These are phyloP conservation scores for Aspergillus niger DNA, from an alignment of 2,329 filamentous ascomycete species.

Conservation along the genomic window DNA sequence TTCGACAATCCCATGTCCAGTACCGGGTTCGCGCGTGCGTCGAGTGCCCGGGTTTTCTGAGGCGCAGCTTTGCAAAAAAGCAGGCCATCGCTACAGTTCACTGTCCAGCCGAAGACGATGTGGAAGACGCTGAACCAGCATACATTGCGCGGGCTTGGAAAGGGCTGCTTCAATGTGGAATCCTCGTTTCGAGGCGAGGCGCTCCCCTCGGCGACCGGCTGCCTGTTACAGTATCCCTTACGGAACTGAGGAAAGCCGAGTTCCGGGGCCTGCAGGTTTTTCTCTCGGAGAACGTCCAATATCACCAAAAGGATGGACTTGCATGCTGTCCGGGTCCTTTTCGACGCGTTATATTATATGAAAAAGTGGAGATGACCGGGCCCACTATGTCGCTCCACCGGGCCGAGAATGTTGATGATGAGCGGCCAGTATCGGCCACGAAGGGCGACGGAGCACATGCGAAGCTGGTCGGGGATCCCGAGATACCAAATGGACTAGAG, in stretches of 20 bases:
- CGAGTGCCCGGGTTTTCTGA: slow-evolving; percentile 8
- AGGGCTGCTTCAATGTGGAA: slow-evolving; percentile 12
- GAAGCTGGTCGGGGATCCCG: slow-evolving; percentile 6
- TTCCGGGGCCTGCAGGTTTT: slow-evolving; percentile 15
- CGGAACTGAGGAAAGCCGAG: slow-evolving; percentile 12
- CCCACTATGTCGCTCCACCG: slow-evolving; percentile 2
- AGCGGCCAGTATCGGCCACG: slow-evolving; percentile 1
- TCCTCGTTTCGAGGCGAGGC: slow-evolving; percentile 14
- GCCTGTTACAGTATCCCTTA: slow-evolving; percentile 13
- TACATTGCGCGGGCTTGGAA: slow-evolving; percentile 13
- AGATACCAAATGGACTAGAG: not conserved
- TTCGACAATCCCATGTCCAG: slow-evolving; percentile 15
- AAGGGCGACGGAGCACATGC: not conserved
- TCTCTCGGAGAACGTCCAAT: slow-evolving; percentile 19
- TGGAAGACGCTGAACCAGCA: slow-evolving; percentile 18
- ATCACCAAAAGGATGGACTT: slow-evolving; percentile 13
- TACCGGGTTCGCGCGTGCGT: slow-evolving; percentile 18
- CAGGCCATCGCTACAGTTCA: slow-evolving; percentile 15
- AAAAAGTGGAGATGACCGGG: slow-evolving; percentile 6
- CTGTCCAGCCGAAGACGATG: slow-evolving; percentile 16
- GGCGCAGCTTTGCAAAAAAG: slow-evolving; percentile 2
- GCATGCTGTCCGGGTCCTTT: slow-evolving; percentile 16
- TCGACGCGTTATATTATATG: slow-evolving; percentile 14
- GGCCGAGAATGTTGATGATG: slow-evolving; percentile 6
- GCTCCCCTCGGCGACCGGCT: slow-evolving; percentile 14